Conservation (phyloP, 768 basidiomycete species). For the Hydnomerulius pinastri region DNA sequence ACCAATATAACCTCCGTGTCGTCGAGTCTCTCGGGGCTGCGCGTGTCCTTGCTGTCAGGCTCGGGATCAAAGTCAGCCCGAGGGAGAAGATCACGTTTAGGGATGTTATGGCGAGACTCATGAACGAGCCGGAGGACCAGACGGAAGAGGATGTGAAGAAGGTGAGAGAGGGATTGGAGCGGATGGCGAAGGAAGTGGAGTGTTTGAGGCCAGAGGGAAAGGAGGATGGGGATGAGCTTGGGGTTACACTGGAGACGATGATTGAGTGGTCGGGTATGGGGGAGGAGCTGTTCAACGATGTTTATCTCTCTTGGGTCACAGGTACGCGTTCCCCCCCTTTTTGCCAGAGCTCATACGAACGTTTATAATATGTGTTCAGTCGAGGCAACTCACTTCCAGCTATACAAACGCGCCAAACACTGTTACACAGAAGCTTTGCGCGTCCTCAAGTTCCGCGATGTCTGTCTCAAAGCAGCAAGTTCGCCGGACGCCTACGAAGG, state of each 20-base stretch:
- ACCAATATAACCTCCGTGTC: conserved; percentile 85
- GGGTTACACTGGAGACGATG: conserved; percentile 78
- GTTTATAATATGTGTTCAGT: conserved; percentile 36
- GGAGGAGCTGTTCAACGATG: conserved; percentile 55
- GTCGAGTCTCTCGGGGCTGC: conserved; percentile 88
- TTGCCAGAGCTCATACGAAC: background rate
- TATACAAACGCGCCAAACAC: conserved; percentile 82
- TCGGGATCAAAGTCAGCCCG: conserved; percentile 46
- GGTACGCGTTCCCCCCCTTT: conserved; percentile 39
- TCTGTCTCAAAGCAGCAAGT: conserved; percentile 52
- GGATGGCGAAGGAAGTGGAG: conserved; percentile 49
- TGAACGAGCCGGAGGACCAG: conserved; percentile 43
- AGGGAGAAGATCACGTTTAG: conserved; percentile 58
- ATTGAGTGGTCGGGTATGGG: conserved; percentile 60
- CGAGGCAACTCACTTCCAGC: conserved; percentile 77
- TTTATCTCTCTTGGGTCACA: conserved; percentile 80
- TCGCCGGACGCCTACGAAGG: conserved; percentile 17
- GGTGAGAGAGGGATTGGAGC: conserved; percentile 50
- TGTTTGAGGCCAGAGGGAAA: conserved; percentile 48
- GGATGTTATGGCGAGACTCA: conserved; percentile 63
- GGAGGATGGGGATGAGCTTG: conserved; percentile 46
- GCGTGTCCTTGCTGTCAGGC: conserved; percentile 62
- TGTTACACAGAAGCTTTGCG: conserved; percentile 80
- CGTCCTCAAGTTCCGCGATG: conserved; percentile 74
- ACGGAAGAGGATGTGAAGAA: conserved; percentile 43